phyloP scores from a whole-genome alignment of 345 rosid species.

The Erucastrum elatum region DNA sequence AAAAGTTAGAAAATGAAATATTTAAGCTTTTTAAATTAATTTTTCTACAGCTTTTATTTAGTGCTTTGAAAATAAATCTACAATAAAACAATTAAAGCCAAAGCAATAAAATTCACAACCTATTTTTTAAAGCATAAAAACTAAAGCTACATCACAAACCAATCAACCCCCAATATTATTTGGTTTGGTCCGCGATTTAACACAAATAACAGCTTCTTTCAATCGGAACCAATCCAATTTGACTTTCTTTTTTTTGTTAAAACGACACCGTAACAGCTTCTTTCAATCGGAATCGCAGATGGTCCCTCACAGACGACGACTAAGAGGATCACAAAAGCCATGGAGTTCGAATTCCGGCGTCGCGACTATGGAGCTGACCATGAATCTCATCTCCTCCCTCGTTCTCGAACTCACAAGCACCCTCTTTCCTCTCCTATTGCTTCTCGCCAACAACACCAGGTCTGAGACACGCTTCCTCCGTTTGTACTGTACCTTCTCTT shows the following conservation, averaged over 20 bases:
- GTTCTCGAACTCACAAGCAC: slow-evolving; percentile 48
- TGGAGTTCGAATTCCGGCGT: slow-evolving; percentile 65
- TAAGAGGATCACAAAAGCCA: slow-evolving; percentile 21
- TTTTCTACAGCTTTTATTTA: too few species aligned
- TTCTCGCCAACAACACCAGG: slow-evolving; percentile 48
- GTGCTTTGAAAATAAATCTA: too few species aligned
- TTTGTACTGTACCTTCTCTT: neutral
- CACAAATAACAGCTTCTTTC: neutral
- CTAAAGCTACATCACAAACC: too few species aligned
- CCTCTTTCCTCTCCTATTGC: slow-evolving; percentile 55
- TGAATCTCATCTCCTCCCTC: slow-evolving; percentile 54
- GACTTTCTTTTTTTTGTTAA: neutral
- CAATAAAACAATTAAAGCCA: too few species aligned
- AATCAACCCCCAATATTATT: too few species aligned
- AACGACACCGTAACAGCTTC: neutral
- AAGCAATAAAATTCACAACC: too few species aligned
- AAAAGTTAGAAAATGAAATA: too few species aligned
- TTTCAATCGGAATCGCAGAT: slow-evolving; percentile 8
- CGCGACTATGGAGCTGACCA: slow-evolving; percentile 56
- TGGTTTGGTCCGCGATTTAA: too few species aligned
- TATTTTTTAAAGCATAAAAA: too few species aligned
- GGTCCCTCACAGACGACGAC: slow-evolving; percentile 7
- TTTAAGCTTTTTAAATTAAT: too few species aligned
- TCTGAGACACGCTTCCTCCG: slow-evolving; percentile 11
- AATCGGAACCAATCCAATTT: neutral